phyloP scores from a whole-genome alignment of 805 yeast genomes.

The Vanderwaltozyma polyspora region DNA sequence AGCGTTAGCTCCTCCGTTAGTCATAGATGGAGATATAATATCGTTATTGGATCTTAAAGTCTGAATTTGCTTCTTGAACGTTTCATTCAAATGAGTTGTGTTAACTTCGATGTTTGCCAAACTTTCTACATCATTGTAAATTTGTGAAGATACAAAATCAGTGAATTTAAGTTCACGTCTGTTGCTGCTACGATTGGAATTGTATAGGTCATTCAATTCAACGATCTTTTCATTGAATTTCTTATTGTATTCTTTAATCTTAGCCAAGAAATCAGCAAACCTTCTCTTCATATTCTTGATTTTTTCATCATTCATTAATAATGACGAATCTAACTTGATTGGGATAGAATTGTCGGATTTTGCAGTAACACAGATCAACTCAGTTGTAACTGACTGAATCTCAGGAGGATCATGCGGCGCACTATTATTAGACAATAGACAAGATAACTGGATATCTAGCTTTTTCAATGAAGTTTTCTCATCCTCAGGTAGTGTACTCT shows the following conservation, averaged over 20 bases:
- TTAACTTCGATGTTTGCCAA: constrained; percentile 17
- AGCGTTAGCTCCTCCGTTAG: not conserved
- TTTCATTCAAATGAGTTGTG: constrained; percentile 13
- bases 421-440: constrained; percentile 25
- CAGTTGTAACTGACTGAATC: constrained; percentile 21
- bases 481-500: constrained; percentile 17
- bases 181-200: constrained; percentile 9
- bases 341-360: constrained; percentile 32
- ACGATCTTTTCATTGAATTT: constrained; percentile 15
- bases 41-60: constrained; percentile 9
- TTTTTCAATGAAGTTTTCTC: constrained; percentile 15
- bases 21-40: not conserved
- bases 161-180: constrained; percentile 20
- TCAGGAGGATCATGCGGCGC: constrained; percentile 23
- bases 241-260: constrained; percentile 7
- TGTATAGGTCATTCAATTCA: constrained; percentile 20
- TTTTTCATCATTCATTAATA: constrained; percentile 18
- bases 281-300: constrained; percentile 14
- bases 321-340: constrained; percentile 28
- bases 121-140: constrained; percentile 24
- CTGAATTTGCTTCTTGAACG: constrained; percentile 23
- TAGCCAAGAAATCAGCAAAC: constrained; percentile 11
- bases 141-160: constrained; percentile 20
- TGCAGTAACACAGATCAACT: constrained; percentile 26
- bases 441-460: constrained; percentile 24